Base-by-base conservation (phyloP, 2,329 filamentous ascomycete species). In the Pyrenochaeta sp. region DNA sequence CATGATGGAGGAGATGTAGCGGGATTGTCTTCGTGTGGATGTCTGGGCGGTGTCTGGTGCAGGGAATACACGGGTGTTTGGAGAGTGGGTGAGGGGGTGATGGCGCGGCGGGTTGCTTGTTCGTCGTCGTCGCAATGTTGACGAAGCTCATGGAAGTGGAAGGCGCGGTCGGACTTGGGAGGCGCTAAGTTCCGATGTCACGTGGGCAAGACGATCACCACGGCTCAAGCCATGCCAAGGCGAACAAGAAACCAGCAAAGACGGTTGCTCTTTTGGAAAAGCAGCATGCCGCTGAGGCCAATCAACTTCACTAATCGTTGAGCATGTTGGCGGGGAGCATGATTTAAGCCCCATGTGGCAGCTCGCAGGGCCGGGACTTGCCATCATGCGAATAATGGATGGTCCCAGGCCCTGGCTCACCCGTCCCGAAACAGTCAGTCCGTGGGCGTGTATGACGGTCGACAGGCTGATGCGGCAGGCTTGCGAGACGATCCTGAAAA, bases 1-100 rank as follows among this genome's bases (percentile, higher is more conserved):
- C 93, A 96, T 96, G 62, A 41, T 47, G 30, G 48, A 35, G 29
- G 40, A 30, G 39, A 23, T 26, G 31, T 28, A 11, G 40, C 43
- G 9, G 19, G 36, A 29, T 42, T 30, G 36, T n/a, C 35, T 14
- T 29, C 36, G 35, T n/a, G 20, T 39, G 27, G 29, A 23, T 35
- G 38, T 41, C 35, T 28, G 29, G 38, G 14, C 19, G 30, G 13
- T 11, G 15, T 27, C 31, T 40, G 29, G 36, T 6, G 24, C n/a
- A n/a, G n/a, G n/a, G n/a, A n/a, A n/a, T n/a, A n/a, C n/a, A n/a
- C n/a, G n/a, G n/a, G n/a, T n/a, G n/a, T n/a, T n/a, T n/a, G n/a
- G n/a, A n/a, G n/a, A n/a, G n/a, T n/a, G n/a, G n/a, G n/a, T n/a
- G n/a, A n/a, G n/a, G n/a, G n/a, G n/a, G n/a, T n/a, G n/a, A n/a